phyloP scores from a whole-genome alignment of 495 filamentous ascomycete genomes.

The Viridothelium virens region DNA sequence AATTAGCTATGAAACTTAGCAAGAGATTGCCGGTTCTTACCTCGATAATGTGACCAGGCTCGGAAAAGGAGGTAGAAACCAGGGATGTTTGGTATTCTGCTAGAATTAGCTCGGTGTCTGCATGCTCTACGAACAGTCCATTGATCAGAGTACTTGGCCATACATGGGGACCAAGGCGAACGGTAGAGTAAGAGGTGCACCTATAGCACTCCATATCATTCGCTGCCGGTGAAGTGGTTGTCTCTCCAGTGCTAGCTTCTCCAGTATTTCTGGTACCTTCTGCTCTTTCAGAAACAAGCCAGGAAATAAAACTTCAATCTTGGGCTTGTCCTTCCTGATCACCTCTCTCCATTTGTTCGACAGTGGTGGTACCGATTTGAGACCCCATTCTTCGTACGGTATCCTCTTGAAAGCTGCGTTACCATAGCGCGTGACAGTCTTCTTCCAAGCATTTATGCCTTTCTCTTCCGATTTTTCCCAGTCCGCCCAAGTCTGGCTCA shows the following conservation, averaged over 20 bases:
- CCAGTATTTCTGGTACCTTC: constrained; percentile 53
- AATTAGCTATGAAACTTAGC: constrained; percentile 18
- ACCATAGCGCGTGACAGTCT: constrained; percentile 72
- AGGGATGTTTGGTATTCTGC: constrained; percentile 85
- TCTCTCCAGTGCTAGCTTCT: constrained; percentile 64
- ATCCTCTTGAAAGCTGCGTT: constrained; percentile 79
- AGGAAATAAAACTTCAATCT: constrained; percentile 73
- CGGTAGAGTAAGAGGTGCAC: constrained; percentile 77
- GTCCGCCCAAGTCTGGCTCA: constrained; percentile 63
- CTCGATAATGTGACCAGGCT: constrained; percentile 62
- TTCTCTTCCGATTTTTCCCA: constrained; percentile 75
- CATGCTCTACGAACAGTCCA: neutral
- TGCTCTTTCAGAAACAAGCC: constrained; percentile 55
- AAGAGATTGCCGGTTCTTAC: constrained; percentile 31
- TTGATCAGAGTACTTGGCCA: constrained; percentile 27
- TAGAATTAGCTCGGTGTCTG: constrained; percentile 8
- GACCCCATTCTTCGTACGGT: constrained; percentile 93
- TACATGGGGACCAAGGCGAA: constrained; percentile 80
- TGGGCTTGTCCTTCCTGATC: constrained; percentile 56
- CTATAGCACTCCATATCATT: constrained; percentile 70
- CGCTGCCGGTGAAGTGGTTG: constrained; percentile 66
- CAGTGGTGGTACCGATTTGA: constrained; percentile 88
- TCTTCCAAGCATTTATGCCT: constrained; percentile 64
- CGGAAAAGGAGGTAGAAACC: constrained; percentile 93
- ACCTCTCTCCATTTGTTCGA: constrained; percentile 52